Conservation (phyloP, 2,329 filamentous ascomycete genomes). For the Ophiostoma ulmi region DNA sequence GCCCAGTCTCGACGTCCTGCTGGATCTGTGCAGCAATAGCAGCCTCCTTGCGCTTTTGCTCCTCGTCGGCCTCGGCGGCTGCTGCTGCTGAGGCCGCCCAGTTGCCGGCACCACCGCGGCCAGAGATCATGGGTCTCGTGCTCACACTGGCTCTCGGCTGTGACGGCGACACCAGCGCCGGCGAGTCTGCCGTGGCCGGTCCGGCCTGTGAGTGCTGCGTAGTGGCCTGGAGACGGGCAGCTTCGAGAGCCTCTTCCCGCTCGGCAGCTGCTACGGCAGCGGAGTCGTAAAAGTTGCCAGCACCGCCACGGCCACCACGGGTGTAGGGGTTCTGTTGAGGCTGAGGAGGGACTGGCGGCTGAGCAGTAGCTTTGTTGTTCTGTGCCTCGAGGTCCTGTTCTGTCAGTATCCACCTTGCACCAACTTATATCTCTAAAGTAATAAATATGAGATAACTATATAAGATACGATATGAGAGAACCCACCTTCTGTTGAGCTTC, state of each 20-base stretch:
- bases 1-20: constrained; percentile 45
- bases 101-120: constrained; percentile 57
- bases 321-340: constrained; percentile 34
- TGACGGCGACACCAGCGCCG: constrained; percentile 1
- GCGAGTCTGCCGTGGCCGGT: constrained; percentile 32
- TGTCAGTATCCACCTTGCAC: background rate
- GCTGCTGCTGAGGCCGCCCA: constrained; percentile 36
- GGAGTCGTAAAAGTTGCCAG: constrained; percentile 53
- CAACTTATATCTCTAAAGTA: background rate
- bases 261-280: constrained; percentile 34
- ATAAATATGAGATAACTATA: background rate
- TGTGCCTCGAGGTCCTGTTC: constrained; percentile 41
- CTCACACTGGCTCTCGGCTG: constrained; percentile 24
- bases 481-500: constrained; percentile 34
- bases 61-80: constrained; percentile 32
- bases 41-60: constrained; percentile 34
- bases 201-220: background rate
- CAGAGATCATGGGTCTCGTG: constrained; percentile 33
- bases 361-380: constrained; percentile 19
- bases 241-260: constrained; percentile 35
- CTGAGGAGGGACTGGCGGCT: constrained; percentile 24
- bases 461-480: background rate
- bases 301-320: constrained; percentile 54
- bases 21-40: constrained; percentile 42
- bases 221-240: constrained; percentile 29